Evolutionary conservation across 257 asterid genomes (phyloP).

Genomic region (Capsicum rhomboideum): DNA sequence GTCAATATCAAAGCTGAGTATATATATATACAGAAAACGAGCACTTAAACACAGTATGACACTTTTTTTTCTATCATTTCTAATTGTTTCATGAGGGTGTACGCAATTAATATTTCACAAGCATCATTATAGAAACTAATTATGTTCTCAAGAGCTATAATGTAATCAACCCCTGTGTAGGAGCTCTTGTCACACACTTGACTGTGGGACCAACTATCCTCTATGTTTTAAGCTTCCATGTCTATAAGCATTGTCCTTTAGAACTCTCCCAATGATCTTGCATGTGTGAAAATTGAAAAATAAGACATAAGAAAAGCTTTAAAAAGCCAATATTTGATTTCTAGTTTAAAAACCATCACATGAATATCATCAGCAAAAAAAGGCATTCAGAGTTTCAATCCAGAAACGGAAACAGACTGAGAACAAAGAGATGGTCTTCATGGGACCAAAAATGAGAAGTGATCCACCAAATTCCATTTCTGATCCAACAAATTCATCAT

Average conservation of each 20-base stretch:
- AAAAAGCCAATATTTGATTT: neutral
- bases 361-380: neutral
- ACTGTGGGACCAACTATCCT: neutral
- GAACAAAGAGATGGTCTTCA: neutral
- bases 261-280: neutral
- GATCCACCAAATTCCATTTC: neutral
- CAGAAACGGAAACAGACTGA: neutral
- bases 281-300: neutral
- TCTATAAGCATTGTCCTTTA: neutral
- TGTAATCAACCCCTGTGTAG: neutral
- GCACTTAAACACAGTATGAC: neutral
- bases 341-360: neutral
- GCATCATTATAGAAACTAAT: neutral
- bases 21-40: constrained; percentile 11
- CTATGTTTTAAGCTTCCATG: neutral
- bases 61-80: neutral
- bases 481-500: neutral
- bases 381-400: neutral
- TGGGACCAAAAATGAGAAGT: neutral
- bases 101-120: neutral
- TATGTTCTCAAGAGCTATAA: neutral
- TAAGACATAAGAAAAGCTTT: neutral
- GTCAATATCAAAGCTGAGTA: constrained; percentile 16
- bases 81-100: neutral
- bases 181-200: neutral